A percentile compares a stretch with the other conserved stretches of the same genome.
phyloP scores from a whole-genome alignment of 495 filamentous ascomycete genomes.

The Neurospora sp. region DNA sequence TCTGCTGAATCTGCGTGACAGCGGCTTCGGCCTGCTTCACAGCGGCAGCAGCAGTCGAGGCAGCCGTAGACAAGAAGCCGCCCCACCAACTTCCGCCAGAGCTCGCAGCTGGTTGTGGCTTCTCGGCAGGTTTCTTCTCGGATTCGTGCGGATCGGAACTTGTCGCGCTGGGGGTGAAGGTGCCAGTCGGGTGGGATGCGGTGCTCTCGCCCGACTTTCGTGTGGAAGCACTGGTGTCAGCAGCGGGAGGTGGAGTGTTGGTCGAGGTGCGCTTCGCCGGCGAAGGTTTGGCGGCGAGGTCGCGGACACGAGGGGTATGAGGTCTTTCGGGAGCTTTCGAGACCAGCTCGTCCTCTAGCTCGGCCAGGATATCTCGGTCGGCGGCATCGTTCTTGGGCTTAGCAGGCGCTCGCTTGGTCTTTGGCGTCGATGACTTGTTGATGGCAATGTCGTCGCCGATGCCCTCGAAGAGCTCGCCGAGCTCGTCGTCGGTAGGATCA shows the following conservation, averaged over 20 bases:
- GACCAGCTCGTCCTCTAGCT: constrained; percentile 65
- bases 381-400: constrained; percentile 38
- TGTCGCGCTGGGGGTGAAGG: constrained; percentile 42
- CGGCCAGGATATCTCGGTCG: constrained; percentile 67
- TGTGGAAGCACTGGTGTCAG: constrained; percentile 32
- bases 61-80: constrained; percentile 53
- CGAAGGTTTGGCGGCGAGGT: constrained; percentile 41
- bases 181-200: constrained; percentile 48
- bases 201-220: constrained; percentile 70
- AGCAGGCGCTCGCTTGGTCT: constrained; percentile 23
- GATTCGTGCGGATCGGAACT: constrained; percentile 41
- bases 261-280: constrained; percentile 49
- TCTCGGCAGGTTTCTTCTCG: constrained; percentile 37
- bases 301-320: constrained; percentile 69
- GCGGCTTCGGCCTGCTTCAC: constrained; percentile 91
- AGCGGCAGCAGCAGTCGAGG: constrained; percentile 50
- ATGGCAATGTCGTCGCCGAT: constrained; percentile 44
- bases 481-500: constrained; percentile 65
- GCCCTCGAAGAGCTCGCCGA: constrained; percentile 71
- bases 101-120: constrained; percentile 19
- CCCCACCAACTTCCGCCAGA: constrained; percentile 73
- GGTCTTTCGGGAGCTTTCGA: constrained; percentile 61
- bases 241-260: constrained; percentile 39
- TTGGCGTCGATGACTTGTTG: constrained; percentile 40
- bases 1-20: constrained; percentile 90